Percentiles rank a stretch among this genome's conserved stretches.
Conservation (phyloP, 495 filamentous ascomycete genomes). For the Penicillium cataractarum region DNA sequence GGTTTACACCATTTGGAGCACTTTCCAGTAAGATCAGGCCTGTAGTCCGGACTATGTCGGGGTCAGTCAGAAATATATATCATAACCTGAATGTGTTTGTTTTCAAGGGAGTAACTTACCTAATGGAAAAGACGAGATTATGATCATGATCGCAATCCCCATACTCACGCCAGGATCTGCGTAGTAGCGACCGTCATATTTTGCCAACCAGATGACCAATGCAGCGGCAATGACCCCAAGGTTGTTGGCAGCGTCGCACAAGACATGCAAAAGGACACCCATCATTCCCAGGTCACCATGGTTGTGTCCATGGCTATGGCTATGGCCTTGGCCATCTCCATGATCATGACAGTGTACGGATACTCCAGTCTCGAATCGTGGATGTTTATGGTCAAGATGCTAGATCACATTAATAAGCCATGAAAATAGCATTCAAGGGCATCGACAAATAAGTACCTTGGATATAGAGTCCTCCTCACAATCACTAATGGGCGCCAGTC, state of each 20-base stretch:
- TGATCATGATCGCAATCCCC: conserved; percentile 50
- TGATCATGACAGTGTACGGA: conserved; percentile 14
- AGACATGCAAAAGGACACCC: conserved; percentile 53
- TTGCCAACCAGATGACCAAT: conserved; percentile 47
- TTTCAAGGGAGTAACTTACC: conserved; percentile 23
- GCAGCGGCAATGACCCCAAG: conserved; percentile 52
- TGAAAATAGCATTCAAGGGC: no score
- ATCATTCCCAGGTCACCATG: conserved; percentile 47
- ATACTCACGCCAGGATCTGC: conserved; percentile 53
- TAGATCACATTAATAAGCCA: conserved; percentile 6
- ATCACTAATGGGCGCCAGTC: conserved; percentile 13
- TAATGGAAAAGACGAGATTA: conserved; percentile 44
- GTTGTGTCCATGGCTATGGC: conserved; percentile 37
- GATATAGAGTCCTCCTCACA: conserved; percentile 17
- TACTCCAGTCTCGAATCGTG: conserved; percentile 13
- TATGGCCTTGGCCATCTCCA: conserved; percentile 46
- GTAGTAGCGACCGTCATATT: conserved; percentile 47
- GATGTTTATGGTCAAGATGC: conserved; percentile 34
- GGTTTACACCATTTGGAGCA: conserved; percentile 72
- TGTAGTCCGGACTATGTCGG: conserved; percentile 36
- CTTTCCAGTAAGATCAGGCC: conserved; percentile 78
- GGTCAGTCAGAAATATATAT: conserved; percentile 8
- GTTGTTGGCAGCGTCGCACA: conserved; percentile 55
- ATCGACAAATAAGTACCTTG: conserved; percentile 19
- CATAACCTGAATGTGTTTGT: background rate